Evolutionary conservation across 2,329 filamentous ascomycete genomes (phyloP), one percentile per base, ranked within the genome.

Genomic region (Leptodontidium sp.): DNA sequence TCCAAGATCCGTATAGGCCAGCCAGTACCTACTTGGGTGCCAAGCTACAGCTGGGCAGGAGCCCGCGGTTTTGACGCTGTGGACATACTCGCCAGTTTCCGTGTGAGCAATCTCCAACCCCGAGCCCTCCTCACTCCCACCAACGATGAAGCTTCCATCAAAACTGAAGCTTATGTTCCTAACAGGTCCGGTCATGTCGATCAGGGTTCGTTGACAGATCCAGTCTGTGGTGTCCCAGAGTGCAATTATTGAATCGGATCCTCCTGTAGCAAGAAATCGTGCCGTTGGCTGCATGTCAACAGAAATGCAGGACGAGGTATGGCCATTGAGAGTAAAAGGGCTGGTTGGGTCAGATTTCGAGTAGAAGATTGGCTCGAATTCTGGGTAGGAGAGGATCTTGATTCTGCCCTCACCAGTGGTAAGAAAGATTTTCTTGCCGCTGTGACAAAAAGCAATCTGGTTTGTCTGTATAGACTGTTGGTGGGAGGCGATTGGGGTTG

Each of bases 161-260:
- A 92, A 94, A 17, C 88, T 91, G 77, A 94, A 95, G 76, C 90
- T 76, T 67, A 94, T 84, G 77, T 87, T 92, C 75, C 88, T 86
- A 35, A 94, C 89, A 2, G 91, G 88, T 1, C 90, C 90, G 11
- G 86, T 84, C 82, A 93, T 91, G 74, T 87, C 85, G 45, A 88
- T 88, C 52, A 94, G 83, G 0, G 91, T 93, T 69, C 90, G 86
- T 75, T 90, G 86, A 76, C 91, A 94, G 66, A 92, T 88, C 91
- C 91, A 94, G 73, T 92, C 89, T 50, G 85, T 85, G 3, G 92
- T 94, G 75, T 94, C 91, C 90, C 92, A 95, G 2, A 95, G 82
- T 5, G 90, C 85, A 72, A 94, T 91, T 62, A 93, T 86, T 1
- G 90, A 91, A 76, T 95, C 92, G 11, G 89, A 88, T 11, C 91